Evolutionary conservation across 495 filamentous ascomycete genomes (phyloP), one percentile per base, ranked within the genome.

Genomic region (Parmelia sp.): DNA sequence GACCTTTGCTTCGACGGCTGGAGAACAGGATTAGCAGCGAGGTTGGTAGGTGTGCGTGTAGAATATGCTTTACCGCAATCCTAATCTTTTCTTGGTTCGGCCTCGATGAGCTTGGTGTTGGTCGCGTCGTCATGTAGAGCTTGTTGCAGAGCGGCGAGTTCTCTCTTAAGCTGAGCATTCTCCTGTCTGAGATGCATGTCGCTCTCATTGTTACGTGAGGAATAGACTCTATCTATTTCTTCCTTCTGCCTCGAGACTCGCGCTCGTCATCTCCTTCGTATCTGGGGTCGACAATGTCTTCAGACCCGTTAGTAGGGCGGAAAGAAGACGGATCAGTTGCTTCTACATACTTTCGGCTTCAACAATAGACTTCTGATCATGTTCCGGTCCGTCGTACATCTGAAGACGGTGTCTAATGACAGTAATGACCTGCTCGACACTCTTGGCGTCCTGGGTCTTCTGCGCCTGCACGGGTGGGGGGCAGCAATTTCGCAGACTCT

Each of bases 331-430:
- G 31, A 59, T 44, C 49, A 47, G 27, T 62, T 62, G 31, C 0
- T 29, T 25, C 21, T 60, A 72, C 72, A 31, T 72, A 83, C 80
- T 71, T 58, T 76, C 74, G 10, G 75, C 76, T 51, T 76, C 70
- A 10, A 60, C 57, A 40, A 76, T 68, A 42, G 71, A 53, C 23
- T 71, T 63, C 60, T 72, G 68, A 25, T 83, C 80, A 25, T 79
- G 72, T 56, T 82, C 79, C 25, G 63, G 72, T n/a, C 71, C 72
- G 57, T 72, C 82, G 66, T 78, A 82, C 0, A 67, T 68, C 2
- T 65, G 64, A 55, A 82, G 62, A 66, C 80, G 82, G 65, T 77
- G 71, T 25, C 72, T 71, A 55, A 82, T 71, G 35, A 80, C 77
- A 8, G 69, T 56, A 6, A 65, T 69, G 42, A 83, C 77, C 7